Conservation (phyloP, 768 basidiomycete genomes). For the Termitomyces sp. region DNA sequence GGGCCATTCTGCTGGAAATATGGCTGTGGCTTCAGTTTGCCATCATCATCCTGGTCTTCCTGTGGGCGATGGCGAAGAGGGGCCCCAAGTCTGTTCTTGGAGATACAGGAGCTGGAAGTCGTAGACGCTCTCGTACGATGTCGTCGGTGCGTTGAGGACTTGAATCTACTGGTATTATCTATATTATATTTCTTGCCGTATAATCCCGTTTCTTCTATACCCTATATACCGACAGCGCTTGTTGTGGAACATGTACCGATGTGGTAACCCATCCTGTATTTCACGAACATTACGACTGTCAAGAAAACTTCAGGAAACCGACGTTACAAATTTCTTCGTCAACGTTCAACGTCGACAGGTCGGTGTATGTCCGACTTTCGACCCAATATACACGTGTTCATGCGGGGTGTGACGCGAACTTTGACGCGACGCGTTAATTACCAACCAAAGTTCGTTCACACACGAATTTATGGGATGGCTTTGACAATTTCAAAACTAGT, state of each 20-base stretch:
- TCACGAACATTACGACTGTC: not conserved
- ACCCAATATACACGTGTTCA: too few relatives aligned
- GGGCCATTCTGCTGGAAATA: conserved; percentile 56
- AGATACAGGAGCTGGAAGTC: conserved; percentile 28
- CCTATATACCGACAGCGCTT: not conserved
- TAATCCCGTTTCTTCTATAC: conserved; percentile 2
- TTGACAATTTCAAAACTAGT: too few relatives aligned
- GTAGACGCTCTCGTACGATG: conserved; percentile 18
- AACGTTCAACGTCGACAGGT: too few relatives aligned
- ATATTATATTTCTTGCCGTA: not conserved
- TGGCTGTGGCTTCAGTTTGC: conserved; percentile 86
- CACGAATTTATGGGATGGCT: too few relatives aligned
- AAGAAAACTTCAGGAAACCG: not conserved
- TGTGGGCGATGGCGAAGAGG: conserved; percentile 76
- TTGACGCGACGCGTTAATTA: too few relatives aligned
- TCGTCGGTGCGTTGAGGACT: conserved; percentile 8
- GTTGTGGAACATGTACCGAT: not conserved
- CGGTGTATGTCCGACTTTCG: too few relatives aligned
- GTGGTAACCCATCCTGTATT: not conserved
- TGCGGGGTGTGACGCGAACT: too few relatives aligned
- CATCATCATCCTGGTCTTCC: conserved; percentile 70
- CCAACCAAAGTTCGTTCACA: too few relatives aligned
- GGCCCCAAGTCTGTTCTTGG: conserved; percentile 70
- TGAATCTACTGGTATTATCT: not conserved
- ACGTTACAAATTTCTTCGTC: too few relatives aligned